phyloP scores from a whole-genome alignment of 1,284 basidiomycete genomes.

The Moesziomyces antarcticus region DNA sequence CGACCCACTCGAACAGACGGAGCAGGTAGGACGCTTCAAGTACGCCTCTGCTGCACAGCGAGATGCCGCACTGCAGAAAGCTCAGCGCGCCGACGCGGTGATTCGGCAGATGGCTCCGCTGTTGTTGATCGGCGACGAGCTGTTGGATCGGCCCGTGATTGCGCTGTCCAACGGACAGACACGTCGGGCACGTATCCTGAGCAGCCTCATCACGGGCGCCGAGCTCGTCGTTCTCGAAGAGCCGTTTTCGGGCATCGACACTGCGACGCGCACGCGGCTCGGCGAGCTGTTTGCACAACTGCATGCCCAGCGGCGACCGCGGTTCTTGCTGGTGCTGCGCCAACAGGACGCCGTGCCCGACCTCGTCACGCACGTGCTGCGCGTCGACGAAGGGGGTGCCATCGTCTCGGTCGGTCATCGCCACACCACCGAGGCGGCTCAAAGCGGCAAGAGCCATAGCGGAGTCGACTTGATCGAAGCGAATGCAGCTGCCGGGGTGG shows the following conservation, averaged over 20 bases:
- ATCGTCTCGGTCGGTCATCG: conserved; percentile 70
- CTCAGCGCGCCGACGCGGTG: conserved; percentile 21
- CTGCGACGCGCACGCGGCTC: conserved; percentile 29
- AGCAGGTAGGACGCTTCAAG: conserved; percentile 43
- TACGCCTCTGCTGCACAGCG: conserved; percentile 31
- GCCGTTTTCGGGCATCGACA: conserved; percentile 55
- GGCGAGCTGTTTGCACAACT: conserved; percentile 71
- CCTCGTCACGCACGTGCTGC: conserved; percentile 82
- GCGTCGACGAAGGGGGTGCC: conserved; percentile 72
- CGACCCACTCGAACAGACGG: conserved; percentile 48
- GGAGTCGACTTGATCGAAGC: conserved; percentile 23
- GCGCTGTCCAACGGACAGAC: conserved; percentile 92
- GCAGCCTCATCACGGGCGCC: conserved; percentile 76
- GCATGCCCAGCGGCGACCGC: conserved; percentile 70
- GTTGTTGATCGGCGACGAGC: conserved; percentile 44
- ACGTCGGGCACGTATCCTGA: conserved; percentile 82
- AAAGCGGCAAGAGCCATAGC: conserved; percentile 1
- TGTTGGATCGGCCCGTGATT: conserved; percentile 64
- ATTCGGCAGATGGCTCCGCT: conserved; percentile 51
- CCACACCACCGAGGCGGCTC: not conserved
- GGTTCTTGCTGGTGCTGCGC: conserved; percentile 82
- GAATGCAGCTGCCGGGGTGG: conserved; percentile 16
- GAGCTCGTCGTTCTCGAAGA: conserved; percentile 71
- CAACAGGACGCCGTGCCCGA: conserved; percentile 82
- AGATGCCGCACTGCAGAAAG: conserved; percentile 10